These are phyloP conservation scores for Vinca minor DNA, from an alignment of 257 asterid species.

Conservation along the genomic window DNA sequence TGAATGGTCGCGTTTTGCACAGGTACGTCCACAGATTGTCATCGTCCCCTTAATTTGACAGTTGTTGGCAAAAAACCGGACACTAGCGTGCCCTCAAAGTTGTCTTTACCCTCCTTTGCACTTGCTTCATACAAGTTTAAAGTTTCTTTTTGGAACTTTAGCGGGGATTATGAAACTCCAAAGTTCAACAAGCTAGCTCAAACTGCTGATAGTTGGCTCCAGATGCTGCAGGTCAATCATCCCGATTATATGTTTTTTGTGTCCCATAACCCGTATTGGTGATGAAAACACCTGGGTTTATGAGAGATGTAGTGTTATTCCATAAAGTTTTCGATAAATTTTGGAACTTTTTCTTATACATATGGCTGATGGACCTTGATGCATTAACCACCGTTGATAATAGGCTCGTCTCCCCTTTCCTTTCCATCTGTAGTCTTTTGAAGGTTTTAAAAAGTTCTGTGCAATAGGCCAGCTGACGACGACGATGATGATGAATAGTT, in stretches of 20 bases:
- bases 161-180: constrained; percentile 44
- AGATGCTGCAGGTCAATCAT: constrained; percentile 52
- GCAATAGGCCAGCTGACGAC: constrained; percentile 12
- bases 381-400: constrained; percentile 6
- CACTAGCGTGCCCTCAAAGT: constrained; percentile 28
- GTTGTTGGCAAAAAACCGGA: constrained; percentile 28
- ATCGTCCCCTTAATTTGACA: constrained; percentile 21
- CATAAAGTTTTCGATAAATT: neutral
- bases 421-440: neutral
- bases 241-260: constrained; percentile 64
- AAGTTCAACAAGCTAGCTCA: constrained; percentile 47
- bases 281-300: neutral
- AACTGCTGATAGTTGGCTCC: constrained; percentile 78
- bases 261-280: constrained; percentile 26
- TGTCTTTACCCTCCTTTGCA: constrained; percentile 62
- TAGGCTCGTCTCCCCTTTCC: neutral
- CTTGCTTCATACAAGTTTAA: constrained; percentile 75
- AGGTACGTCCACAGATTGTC: constrained; percentile 16
- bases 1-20: constrained; percentile 2
- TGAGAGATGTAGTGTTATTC: neutral
- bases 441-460: constrained; percentile 6
- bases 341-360: no score
- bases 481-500: constrained; percentile 7
- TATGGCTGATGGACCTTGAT: no score
- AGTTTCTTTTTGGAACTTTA: constrained; percentile 42